Percentiles rank a stretch among this genome's conserved stretches.
Conservation (phyloP, 164 flowering plant species). For the Chimonanthus salicifolius region DNA sequence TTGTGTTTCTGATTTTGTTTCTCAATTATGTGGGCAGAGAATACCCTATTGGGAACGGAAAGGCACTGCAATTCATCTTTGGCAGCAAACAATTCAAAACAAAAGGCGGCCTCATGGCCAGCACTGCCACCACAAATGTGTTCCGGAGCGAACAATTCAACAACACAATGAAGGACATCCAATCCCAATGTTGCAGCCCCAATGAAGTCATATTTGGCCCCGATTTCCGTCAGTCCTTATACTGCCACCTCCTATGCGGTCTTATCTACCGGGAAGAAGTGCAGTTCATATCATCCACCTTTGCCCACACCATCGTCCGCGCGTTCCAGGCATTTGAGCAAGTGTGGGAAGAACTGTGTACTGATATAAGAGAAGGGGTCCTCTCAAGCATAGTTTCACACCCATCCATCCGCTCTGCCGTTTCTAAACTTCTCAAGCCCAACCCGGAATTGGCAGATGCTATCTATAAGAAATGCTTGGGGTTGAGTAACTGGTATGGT, state of each 20-base stretch:
- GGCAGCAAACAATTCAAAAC: conserved; percentile 81
- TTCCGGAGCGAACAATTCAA: conserved; percentile 50
- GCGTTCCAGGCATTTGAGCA: conserved; percentile 74
- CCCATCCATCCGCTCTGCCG: conserved; percentile 59
- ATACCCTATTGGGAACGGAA: conserved; percentile 67
- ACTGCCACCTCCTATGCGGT: conserved; percentile 86
- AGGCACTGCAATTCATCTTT: conserved; percentile 71
- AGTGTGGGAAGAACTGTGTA: conserved; percentile 75
- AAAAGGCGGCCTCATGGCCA: conserved; percentile 60
- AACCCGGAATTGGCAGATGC: conserved; percentile 66
- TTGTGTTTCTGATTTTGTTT: background rate
- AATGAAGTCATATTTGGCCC: conserved; percentile 90
- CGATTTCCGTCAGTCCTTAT: conserved; percentile 71
- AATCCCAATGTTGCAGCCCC: conserved; percentile 69
- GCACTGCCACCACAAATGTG: conserved; percentile 86
- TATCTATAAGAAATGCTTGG: conserved; percentile 40
- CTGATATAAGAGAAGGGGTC: conserved; percentile 56
- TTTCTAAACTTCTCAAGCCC: conserved; percentile 66
- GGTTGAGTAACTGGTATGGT: conserved; percentile 82
- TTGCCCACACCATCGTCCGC: conserved; percentile 77
- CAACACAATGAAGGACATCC: conserved; percentile 52
- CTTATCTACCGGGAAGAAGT: conserved; percentile 63
- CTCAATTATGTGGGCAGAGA: conserved; percentile 42
- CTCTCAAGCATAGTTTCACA: conserved; percentile 46
- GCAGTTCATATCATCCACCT: conserved; percentile 62